Conservation (phyloP, 2,329 filamentous ascomycete genomes). For the Nigrospora sphaerica region DNA sequence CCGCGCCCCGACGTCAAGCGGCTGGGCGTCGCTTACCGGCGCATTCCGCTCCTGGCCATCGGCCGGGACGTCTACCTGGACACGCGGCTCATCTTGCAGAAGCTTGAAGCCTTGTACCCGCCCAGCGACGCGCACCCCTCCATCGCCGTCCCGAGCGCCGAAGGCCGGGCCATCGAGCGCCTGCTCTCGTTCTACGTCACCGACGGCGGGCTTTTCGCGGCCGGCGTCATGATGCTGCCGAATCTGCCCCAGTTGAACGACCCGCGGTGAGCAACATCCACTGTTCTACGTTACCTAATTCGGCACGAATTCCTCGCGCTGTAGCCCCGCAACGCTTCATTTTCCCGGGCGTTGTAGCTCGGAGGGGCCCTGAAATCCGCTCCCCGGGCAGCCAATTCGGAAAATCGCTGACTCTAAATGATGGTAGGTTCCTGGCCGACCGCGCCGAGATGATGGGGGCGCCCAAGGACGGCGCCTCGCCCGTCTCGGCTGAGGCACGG, state of each 20-base stretch:
- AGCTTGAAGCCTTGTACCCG: constrained; percentile 52
- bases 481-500: constrained; percentile 17
- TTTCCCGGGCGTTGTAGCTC: too few relatives aligned
- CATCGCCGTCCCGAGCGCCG: constrained; percentile 23
- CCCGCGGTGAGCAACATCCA: too few relatives aligned
- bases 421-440: constrained; percentile 58
- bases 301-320: too few relatives aligned
- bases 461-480: constrained; percentile 6
- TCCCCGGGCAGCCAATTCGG: too few relatives aligned
- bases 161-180: constrained; percentile 40
- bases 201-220: constrained; percentile 50
- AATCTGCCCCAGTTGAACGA: constrained; percentile 48
- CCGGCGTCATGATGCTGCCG: constrained; percentile 48
- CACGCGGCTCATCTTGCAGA: constrained; percentile 59
- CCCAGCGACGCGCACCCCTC: constrained; percentile 27
- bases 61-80: constrained; percentile 64
- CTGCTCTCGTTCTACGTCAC: constrained; percentile 51
- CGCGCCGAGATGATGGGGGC: constrained; percentile 29
- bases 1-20: constrained; percentile 57
- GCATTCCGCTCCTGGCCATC: constrained; percentile 62
- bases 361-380: too few relatives aligned
- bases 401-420: too few relatives aligned
- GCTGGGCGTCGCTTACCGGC: constrained; percentile 59
- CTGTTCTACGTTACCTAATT: too few relatives aligned
- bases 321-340: too few relatives aligned